phyloP scores from a whole-genome alignment of 2,329 filamentous ascomycete genomes.

The Rutstroemia sp. region DNA sequence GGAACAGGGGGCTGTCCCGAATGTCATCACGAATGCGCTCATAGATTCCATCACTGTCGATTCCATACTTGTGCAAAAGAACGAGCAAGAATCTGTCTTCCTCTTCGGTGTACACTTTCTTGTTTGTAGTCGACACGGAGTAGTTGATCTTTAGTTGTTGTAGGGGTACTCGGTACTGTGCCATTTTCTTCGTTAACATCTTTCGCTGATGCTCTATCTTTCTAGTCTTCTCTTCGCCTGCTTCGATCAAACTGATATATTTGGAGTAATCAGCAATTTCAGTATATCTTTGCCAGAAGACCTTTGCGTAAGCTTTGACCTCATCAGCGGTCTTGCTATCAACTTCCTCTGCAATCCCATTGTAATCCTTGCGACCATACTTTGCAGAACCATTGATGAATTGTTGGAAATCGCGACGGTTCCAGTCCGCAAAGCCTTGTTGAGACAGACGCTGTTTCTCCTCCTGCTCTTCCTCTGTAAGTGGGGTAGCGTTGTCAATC shows the following conservation, averaged over 20 bases:
- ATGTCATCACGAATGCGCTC: conserved; percentile 97
- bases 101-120: conserved; percentile 98
- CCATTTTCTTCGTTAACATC: conserved; percentile 90
- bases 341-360: conserved; percentile 78
- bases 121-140: conserved; percentile 97
- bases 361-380: conserved; percentile 81
- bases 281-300: conserved; percentile 92
- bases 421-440: conserved; percentile 91
- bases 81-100: conserved; percentile 94
- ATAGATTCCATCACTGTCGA: conserved; percentile 85
- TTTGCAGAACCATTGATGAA: conserved; percentile 94
- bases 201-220: conserved; percentile 90
- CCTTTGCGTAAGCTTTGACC: conserved; percentile 84
- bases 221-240: conserved; percentile 82
- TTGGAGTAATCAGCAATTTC: conserved; percentile 87
- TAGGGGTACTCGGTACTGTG: conserved; percentile 91
- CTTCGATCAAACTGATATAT: conserved; percentile 81
- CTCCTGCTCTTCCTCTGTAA: conserved; percentile 83
- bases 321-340: conserved; percentile 83
- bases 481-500: conserved; percentile 82
- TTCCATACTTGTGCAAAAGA: conserved; percentile 82
- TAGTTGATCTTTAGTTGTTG: conserved; percentile 99
- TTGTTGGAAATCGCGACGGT: conserved; percentile 94
- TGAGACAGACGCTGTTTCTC: conserved; percentile 77
- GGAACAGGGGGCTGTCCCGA: conserved; percentile 85